A percentile compares a stretch with the other conserved stretches of the same genome.
Conservation (phyloP, 1,139 yeast genomes). For the Ashbya aceris region DNA sequence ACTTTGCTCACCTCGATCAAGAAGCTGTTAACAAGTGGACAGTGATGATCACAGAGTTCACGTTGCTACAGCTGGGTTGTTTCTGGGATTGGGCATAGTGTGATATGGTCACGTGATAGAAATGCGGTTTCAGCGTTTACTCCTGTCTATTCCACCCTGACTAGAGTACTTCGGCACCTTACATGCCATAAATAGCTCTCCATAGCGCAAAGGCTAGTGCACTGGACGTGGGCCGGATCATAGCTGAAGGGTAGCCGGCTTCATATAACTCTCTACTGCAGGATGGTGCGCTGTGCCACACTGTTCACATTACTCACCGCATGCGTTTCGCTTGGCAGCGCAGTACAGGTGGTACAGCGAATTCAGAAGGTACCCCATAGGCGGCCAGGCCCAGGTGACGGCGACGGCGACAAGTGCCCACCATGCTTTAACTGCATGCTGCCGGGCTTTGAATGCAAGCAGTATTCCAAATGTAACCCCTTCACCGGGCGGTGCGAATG, state of each 20-base stretch:
- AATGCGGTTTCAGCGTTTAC: too few species aligned
- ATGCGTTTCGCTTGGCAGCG: background rate
- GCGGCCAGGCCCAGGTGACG: background rate
- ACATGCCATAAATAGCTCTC: too few species aligned
- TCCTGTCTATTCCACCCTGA: too few species aligned
- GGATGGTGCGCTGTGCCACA: background rate
- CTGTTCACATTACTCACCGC: background rate
- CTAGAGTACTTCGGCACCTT: too few species aligned
- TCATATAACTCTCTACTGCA: too few species aligned
- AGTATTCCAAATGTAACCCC: conserved; percentile 76
- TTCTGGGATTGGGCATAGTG: too few species aligned
- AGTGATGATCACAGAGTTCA: conserved; percentile 20
- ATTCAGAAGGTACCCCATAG: background rate
- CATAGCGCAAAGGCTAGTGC: too few species aligned
- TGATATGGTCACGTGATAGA: too few species aligned
- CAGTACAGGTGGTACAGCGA: too few species aligned
- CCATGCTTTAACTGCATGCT: conserved; percentile 92
- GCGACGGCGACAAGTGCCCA: conserved; percentile 47
- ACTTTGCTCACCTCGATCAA: conserved; percentile 26
- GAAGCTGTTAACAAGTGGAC: conserved; percentile 25
- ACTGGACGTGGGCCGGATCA: too few species aligned
- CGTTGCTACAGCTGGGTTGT: too few species aligned
- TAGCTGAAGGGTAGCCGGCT: too few species aligned
- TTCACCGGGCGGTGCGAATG: conserved; percentile 90
- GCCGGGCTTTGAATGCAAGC: conserved; percentile 84